Evolutionary conservation across 352 stramenopile species (phyloP).

Genomic region (Phytophthora crassamura): DNA sequence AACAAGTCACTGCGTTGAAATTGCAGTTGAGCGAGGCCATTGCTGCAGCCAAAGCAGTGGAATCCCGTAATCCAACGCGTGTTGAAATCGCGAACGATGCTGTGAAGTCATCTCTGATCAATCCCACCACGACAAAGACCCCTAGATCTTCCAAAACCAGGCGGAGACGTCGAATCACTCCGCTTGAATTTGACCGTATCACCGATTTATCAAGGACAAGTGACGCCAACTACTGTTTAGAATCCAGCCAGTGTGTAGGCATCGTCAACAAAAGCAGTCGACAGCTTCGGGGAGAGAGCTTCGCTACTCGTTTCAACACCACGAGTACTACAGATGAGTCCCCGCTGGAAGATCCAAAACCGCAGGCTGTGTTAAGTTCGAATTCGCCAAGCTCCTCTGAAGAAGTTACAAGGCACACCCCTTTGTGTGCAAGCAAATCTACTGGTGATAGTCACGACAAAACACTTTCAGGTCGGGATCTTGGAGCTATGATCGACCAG

Average conservation of each 20-base stretch:
- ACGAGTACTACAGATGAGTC: neutral
- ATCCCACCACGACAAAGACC: neutral
- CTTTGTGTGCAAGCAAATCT: no score
- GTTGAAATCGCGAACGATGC: neutral
- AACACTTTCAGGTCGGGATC: neutral
- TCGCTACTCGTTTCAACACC: neutral
- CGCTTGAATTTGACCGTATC: conserved; percentile 11
- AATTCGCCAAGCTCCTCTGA: neutral
- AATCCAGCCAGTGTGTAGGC: conserved; percentile 4
- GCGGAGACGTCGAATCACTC: conserved; percentile 11
- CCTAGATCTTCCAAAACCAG: neutral
- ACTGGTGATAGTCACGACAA: neutral
- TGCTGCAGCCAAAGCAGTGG: conserved; percentile 7
- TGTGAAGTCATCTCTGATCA: neutral
- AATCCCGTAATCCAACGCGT: conserved; percentile 2
- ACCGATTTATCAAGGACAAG: neutral
- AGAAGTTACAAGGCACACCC: neutral
- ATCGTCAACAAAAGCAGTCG: conserved; percentile 6
- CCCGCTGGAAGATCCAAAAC: neutral
- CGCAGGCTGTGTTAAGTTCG: neutral
- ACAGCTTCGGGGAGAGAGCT: neutral
- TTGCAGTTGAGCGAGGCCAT: conserved; percentile 39
- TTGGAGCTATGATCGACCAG: conserved; percentile 9
- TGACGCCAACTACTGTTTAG: neutral
- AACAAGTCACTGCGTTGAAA: conserved; percentile 52